phyloP scores from a whole-genome alignment of 306 rosid species.

The Luffa aegyptiaca region DNA sequence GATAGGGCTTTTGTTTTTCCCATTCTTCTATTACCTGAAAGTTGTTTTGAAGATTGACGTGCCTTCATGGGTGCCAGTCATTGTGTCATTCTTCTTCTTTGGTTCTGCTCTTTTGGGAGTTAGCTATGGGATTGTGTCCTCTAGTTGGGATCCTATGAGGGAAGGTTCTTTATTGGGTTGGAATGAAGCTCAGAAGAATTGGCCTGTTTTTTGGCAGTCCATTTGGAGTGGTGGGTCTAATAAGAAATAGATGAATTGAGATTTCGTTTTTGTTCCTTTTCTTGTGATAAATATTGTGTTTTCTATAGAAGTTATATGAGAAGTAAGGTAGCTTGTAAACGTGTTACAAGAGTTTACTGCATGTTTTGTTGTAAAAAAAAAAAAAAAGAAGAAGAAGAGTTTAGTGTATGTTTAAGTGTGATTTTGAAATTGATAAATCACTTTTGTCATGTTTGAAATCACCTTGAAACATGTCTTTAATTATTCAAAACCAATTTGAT shows the following conservation, averaged over 20 bases:
- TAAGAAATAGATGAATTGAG: conserved; percentile 20
- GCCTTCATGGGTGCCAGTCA: conserved; percentile 90
- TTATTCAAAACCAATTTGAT: no score
- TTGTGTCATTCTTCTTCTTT: conserved; percentile 74
- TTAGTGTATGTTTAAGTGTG: no score
- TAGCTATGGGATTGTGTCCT: conserved; percentile 92
- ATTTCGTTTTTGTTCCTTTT: not conserved
- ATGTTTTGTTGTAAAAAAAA: no score
- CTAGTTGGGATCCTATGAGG: conserved; percentile 78
- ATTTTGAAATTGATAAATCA: no score
- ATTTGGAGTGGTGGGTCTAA: conserved; percentile 31
- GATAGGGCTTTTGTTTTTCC: conserved; percentile 71
- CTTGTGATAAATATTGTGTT: not conserved
- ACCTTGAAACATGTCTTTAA: no score
- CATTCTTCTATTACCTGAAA: conserved; percentile 72
- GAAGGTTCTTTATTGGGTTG: conserved; percentile 60
- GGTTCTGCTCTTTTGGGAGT: conserved; percentile 87
- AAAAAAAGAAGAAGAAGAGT: no score
- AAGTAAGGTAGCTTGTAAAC: not conserved
- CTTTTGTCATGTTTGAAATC: no score
- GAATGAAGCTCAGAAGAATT: conserved; percentile 65
- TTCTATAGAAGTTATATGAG: not conserved
- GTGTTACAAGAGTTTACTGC: no score
- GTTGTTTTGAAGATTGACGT: conserved; percentile 74
- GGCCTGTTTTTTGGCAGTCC: conserved; percentile 71